These are phyloP conservation scores for Candida neerlandica DNA, from an alignment of 1,139 yeast genomes.

Conservation along the genomic window DNA sequence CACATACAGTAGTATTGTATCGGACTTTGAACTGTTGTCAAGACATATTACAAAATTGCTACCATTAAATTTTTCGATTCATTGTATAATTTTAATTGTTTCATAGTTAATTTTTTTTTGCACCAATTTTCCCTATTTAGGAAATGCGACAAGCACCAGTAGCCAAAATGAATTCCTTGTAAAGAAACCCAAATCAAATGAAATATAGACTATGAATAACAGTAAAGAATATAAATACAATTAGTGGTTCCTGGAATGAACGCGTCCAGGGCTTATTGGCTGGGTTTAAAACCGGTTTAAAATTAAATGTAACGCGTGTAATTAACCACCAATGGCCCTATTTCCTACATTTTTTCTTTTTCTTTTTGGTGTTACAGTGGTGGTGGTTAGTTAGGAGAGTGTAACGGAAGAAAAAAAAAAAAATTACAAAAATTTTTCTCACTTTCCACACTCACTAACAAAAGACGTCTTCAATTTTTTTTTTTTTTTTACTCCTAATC, in stretches of 20 bases:
- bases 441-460: not conserved
- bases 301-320: not conserved
- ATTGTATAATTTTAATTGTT: no score
- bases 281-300: not conserved
- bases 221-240: no score
- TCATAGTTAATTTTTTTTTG: not conserved
- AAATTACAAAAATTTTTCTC: not conserved
- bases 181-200: no score
- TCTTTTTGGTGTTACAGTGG: not conserved
- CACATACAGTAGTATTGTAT: no score
- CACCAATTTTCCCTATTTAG: slow-evolving; percentile 1
- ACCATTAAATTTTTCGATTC: no score
- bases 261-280: not conserved
- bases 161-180: not conserved
- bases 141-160: not conserved
- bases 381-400: not conserved
- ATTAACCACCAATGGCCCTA: not conserved
- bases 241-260: not conserved
- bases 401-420: not conserved
- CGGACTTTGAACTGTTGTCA: no score
- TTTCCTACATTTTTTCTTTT: not conserved
- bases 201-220: no score
- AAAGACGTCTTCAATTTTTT: not conserved
- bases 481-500: not conserved
- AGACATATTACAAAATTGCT: no score